phyloP scores from a whole-genome alignment of 2,329 filamentous ascomycete genomes.

The Aspergillus fumigatiaffinis region DNA sequence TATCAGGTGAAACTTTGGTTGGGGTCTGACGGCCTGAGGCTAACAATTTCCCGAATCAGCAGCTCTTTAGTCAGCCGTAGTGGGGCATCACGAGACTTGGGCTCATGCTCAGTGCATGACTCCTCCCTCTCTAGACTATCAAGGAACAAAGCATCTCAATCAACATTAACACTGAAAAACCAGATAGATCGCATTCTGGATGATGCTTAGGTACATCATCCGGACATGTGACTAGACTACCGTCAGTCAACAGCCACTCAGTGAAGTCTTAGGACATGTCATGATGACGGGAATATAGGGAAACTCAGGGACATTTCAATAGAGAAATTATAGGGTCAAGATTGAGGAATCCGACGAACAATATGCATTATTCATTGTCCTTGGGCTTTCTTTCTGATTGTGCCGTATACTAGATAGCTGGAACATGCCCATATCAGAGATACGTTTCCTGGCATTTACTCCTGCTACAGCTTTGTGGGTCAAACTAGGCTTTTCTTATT shows the following conservation, averaged over 20 bases:
- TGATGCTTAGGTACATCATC: not conserved
- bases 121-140: not conserved
- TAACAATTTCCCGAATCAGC: constrained; percentile 5
- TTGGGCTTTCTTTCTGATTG: not conserved
- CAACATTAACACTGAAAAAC: not conserved
- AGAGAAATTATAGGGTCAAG: not conserved
- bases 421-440: not conserved
- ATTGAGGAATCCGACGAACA: no score
- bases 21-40: constrained; percentile 3
- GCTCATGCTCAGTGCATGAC: not conserved
- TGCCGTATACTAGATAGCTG: not conserved
- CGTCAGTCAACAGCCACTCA: not conserved
- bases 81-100: constrained; percentile 6
- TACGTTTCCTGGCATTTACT: not conserved
- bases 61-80: constrained; percentile 12
- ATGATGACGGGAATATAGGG: not conserved
- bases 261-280: not conserved
- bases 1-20: constrained; percentile 4
- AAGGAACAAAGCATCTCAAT: not conserved
- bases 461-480: no score
- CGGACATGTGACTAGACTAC: not conserved
- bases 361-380: not conserved
- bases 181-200: not conserved
- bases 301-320: not conserved
- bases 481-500: no score